Evolutionary conservation across 164 flowering plant species (phyloP).

Genomic region (Amborella trichopoda): DNA sequence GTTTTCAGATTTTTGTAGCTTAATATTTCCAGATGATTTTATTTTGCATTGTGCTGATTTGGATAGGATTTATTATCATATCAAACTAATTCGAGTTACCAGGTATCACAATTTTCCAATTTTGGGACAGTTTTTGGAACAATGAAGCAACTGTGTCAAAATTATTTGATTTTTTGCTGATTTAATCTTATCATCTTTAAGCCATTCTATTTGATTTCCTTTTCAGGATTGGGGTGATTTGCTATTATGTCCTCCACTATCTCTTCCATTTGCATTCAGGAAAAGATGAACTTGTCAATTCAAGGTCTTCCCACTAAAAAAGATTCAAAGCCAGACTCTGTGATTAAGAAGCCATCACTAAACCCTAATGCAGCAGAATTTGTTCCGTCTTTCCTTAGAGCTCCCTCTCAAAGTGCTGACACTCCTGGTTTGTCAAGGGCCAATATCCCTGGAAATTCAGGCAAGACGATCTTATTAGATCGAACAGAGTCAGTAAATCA

Average conservation of each 20-base stretch:
- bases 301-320: slow-evolving; percentile 26
- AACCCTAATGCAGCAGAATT: slow-evolving; percentile 98
- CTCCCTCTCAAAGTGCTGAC: slow-evolving; percentile 33
- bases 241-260: too few relatives aligned
- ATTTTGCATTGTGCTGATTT: not conserved
- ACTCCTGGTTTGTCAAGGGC: slow-evolving; percentile 23
- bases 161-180: too few relatives aligned
- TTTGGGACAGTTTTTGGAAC: too few relatives aligned
- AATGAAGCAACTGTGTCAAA: too few relatives aligned
- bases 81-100: too few relatives aligned
- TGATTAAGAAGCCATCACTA: slow-evolving; percentile 36
- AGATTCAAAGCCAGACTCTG: slow-evolving; percentile 26
- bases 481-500: slow-evolving; percentile 71
- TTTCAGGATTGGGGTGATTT: too few relatives aligned
- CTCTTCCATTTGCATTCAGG: slow-evolving; percentile 2
- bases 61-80: not conserved
- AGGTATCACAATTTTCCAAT: too few relatives aligned
- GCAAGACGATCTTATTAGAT: slow-evolving; percentile 51
- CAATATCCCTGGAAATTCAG: slow-evolving; percentile 28
- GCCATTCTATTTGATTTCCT: too few relatives aligned
- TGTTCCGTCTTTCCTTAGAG: slow-evolving; percentile 62
- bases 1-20: too few relatives aligned
- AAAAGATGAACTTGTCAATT: slow-evolving; percentile 67
- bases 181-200: too few relatives aligned
- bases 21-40: not conserved